Conservation (phyloP, 2,329 filamentous ascomycete genomes). For the Teratosphaeria nubilosa region DNA sequence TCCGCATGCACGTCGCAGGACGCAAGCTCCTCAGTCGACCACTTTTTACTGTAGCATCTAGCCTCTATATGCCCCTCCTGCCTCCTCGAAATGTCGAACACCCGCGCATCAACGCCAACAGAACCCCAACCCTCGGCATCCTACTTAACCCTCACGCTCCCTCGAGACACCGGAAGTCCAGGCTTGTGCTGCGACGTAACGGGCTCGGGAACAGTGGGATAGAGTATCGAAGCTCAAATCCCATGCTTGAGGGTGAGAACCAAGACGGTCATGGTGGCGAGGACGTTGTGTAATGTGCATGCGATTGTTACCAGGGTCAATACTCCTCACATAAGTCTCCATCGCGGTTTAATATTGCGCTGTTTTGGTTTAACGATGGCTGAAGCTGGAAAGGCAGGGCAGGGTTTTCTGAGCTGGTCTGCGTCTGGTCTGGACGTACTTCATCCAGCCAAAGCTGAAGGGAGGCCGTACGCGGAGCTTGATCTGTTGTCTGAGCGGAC, state of each 20-base stretch:
- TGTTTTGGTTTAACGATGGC: background rate
- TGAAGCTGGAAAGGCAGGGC: background rate
- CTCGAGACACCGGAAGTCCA: too few relatives aligned
- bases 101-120: too few relatives aligned
- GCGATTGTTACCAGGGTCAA: conserved; percentile 68
- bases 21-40: too few relatives aligned
- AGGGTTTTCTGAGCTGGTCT: conserved; percentile 35
- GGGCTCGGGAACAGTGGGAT: conserved; percentile 28
- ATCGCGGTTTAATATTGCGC: background rate
- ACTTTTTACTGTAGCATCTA: too few relatives aligned
- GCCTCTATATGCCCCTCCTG: too few relatives aligned
- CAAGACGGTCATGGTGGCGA: conserved; percentile 78
- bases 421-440: conserved; percentile 33
- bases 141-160: too few relatives aligned
- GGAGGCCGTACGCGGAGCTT: conserved; percentile 44
- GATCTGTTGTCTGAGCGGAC: conserved; percentile 41
- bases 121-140: too few relatives aligned
- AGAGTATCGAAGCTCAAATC: conserved; percentile 62
- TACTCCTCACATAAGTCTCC: conserved; percentile 53
- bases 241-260: conserved; percentile 72
- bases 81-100: too few relatives aligned
- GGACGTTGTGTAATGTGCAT: conserved; percentile 56
- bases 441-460: conserved; percentile 31
- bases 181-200: too few relatives aligned
- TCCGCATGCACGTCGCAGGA: too few relatives aligned